These are phyloP conservation scores for Astragalus membranaceus DNA, from an alignment of 306 rosid species.

Conservation along the genomic window DNA sequence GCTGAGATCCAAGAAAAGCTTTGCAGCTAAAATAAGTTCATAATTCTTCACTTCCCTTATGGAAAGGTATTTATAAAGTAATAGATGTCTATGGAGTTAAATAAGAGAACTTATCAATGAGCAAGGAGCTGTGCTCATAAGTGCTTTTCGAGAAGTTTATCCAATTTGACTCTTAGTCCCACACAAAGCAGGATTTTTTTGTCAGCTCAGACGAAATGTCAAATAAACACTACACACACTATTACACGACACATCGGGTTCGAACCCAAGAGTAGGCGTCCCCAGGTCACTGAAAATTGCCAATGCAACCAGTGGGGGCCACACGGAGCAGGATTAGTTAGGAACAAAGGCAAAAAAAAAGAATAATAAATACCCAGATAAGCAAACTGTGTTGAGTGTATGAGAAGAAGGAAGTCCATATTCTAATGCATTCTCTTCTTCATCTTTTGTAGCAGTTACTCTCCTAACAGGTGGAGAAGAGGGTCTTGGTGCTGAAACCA, in stretches of 20 bases:
- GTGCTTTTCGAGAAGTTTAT: not conserved
- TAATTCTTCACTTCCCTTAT: not conserved
- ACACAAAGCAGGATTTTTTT: not conserved
- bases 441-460: constrained; percentile 82
- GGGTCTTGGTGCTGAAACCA: constrained; percentile 93
- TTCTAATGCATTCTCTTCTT: constrained; percentile 89
- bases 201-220: too few species aligned
- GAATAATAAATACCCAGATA: constrained; percentile 66
- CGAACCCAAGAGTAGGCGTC: too few species aligned
- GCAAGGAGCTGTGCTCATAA: not conserved
- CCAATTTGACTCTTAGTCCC: not conserved
- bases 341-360: not conserved
- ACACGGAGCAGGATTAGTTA: not conserved
- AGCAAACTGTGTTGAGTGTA: constrained; percentile 88
- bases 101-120: not conserved
- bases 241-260: too few species aligned
- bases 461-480: constrained; percentile 86
- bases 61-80: not conserved
- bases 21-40: not conserved
- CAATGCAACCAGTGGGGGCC: too few species aligned
- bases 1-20: not conserved
- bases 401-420: constrained; percentile 98
- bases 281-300: too few species aligned
- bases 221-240: too few species aligned
- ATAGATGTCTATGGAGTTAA: not conserved